phyloP scores from a whole-genome alignment of 2,329 filamentous ascomycete species.

The Dactylellina parvicollis region DNA sequence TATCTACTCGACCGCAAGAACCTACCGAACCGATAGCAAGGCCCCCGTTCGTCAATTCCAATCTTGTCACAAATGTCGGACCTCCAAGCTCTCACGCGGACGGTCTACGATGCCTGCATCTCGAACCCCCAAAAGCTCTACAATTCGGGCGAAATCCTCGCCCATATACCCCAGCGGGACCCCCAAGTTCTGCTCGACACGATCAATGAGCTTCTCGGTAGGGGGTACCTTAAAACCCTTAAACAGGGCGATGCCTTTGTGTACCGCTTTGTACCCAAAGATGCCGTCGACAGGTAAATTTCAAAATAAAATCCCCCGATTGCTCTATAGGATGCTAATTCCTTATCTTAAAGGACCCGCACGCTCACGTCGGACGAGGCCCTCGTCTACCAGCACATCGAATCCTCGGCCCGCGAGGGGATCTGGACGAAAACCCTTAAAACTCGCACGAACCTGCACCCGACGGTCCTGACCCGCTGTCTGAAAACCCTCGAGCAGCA shows the following conservation, averaged over 20 bases:
- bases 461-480: constrained; percentile 79
- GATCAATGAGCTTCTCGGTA: constrained; percentile 56
- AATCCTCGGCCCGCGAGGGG: constrained; percentile 82
- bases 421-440: constrained; percentile 92
- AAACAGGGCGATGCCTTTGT: constrained; percentile 56
- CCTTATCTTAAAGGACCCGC: constrained; percentile 50
- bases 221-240: constrained; percentile 55
- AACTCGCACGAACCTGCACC: constrained; percentile 81
- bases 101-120: constrained; percentile 41
- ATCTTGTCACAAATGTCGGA: constrained; percentile 31
- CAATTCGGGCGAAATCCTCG: constrained; percentile 23
- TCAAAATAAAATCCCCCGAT: constrained; percentile 60
- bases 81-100: constrained; percentile 41
- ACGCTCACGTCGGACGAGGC: constrained; percentile 74
- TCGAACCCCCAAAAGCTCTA: constrained; percentile 37
- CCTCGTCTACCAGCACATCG: constrained; percentile 88
- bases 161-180: constrained; percentile 37
- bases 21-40: constrained; percentile 25
- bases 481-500: constrained; percentile 85
- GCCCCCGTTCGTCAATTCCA: not conserved
- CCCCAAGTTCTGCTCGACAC: constrained; percentile 15
- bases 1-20: constrained; percentile 11
- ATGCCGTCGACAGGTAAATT: constrained; percentile 52
- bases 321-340: not conserved
- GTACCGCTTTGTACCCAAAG: constrained; percentile 56